phyloP scores from a whole-genome alignment of 2,329 filamentous ascomycete species.

The Sporothrix pseudoabietina region DNA sequence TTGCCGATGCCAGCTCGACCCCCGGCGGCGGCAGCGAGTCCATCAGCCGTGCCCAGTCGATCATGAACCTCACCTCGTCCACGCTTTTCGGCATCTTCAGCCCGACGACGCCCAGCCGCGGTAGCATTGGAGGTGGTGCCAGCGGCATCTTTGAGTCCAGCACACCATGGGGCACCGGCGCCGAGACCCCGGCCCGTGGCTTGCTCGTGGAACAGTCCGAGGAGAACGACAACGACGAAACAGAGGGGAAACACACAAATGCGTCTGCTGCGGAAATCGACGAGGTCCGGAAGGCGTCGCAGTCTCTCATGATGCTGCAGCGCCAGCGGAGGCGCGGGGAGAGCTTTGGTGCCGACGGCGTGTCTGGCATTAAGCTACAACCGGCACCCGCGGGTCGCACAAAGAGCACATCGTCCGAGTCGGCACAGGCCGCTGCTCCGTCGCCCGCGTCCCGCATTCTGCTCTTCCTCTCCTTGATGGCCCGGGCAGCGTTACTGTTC shows the following conservation, averaged over 20 bases:
- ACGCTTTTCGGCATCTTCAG: conserved; percentile 92
- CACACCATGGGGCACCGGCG: conserved; percentile 78
- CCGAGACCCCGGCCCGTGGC: conserved; percentile 62
- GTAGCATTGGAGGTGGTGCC: conserved; percentile 36
- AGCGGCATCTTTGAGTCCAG: conserved; percentile 49
- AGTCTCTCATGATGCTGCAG: conserved; percentile 34
- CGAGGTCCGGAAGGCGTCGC: conserved; percentile 33
- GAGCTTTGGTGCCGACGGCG: conserved; percentile 12
- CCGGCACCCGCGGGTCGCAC: conserved; percentile 22
- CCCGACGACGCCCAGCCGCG: conserved; percentile 49
- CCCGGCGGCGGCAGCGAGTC: conserved; percentile 41
- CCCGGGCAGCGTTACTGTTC: conserved; percentile 70
- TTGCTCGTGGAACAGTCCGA: conserved; percentile 13
- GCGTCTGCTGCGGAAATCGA: conserved; percentile 29
- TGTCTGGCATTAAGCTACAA: conserved; percentile 16
- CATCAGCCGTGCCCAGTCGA: conserved; percentile 71
- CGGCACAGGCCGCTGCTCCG: conserved; percentile 33
- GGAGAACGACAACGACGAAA: neutral
- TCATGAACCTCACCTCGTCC: conserved; percentile 83
- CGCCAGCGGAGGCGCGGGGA: conserved; percentile 23
- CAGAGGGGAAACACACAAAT: neutral
- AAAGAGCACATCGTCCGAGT: conserved; percentile 42
- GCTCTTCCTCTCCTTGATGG: conserved; percentile 53
- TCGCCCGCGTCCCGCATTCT: conserved; percentile 38
- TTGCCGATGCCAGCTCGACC: conserved; percentile 32